Percentiles rank a stretch among this genome's conserved stretches.
Evolutionary conservation across 805 yeast genomes (phyloP).

Genomic region (Teunomyces panamensis): DNA sequence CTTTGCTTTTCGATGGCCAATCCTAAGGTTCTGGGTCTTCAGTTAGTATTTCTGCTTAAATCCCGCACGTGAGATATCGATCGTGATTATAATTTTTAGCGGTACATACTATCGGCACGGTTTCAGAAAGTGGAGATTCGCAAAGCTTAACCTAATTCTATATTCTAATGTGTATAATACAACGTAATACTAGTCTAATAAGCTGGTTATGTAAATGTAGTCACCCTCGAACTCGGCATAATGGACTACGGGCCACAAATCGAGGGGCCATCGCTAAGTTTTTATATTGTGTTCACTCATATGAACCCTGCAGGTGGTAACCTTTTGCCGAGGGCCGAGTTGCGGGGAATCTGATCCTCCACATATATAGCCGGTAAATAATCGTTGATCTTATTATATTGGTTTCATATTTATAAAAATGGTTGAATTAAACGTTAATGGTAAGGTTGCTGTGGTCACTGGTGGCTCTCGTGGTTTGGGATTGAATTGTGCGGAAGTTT

Average conservation of each 20-base stretch:
- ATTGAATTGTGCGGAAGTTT: conserved; percentile 61
- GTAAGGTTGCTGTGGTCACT: conserved; percentile 64
- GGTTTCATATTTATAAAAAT: conserved; percentile 11
- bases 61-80: not conserved
- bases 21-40: conserved; percentile 61
- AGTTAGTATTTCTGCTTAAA: conserved; percentile 47
- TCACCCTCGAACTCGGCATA: not conserved
- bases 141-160: not conserved
- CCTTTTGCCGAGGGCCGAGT: conserved; percentile 1
- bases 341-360: not conserved
- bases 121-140: not conserved
- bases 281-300: not conserved
- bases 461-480: conserved; percentile 81
- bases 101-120: not conserved
- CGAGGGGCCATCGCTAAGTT: not conserved
- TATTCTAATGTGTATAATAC: not conserved
- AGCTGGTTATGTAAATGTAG: not conserved
- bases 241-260: not conserved
- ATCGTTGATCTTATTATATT: too few species aligned
- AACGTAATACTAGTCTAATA: not conserved
- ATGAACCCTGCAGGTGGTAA: not conserved
- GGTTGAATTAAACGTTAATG: conserved; percentile 50
- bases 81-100: not conserved
- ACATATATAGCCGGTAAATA: not conserved
- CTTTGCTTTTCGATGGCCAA: conserved; percentile 52